A percentile compares a stretch with the other conserved stretches of the same genome.
phyloP scores from a whole-genome alignment of 1,139 yeast species.

The Candida pseudocylindracea region DNA sequence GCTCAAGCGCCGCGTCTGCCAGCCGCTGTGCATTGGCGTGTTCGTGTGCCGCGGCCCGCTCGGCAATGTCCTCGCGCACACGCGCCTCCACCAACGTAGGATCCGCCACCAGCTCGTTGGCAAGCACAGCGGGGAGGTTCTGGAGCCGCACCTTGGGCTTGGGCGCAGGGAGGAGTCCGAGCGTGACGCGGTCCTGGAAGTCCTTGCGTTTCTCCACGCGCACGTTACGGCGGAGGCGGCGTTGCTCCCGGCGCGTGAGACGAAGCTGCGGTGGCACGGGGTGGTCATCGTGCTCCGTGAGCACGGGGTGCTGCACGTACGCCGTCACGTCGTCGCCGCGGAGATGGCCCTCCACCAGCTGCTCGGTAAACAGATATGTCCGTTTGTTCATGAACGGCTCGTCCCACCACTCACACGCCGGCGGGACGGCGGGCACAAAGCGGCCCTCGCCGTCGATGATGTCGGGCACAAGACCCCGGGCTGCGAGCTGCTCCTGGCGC shows the following conservation, averaged over 20 bases:
- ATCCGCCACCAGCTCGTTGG: constrained; percentile 73
- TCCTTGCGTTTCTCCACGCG: constrained; percentile 45
- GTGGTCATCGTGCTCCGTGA: too few species aligned
- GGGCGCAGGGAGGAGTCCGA: constrained; percentile 78
- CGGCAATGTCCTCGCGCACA: constrained; percentile 48
- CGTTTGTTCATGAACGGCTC: constrained; percentile 16
- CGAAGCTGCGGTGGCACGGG: constrained; percentile 34
- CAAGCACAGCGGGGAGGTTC: constrained; percentile 66
- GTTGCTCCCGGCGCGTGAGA: constrained; percentile 59
- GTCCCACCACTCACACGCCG: constrained; percentile 75
- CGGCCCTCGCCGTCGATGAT: constrained; percentile 24
- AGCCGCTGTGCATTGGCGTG: constrained; percentile 32
- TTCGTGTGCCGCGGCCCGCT: constrained; percentile 38
- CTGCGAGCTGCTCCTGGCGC: constrained; percentile 2
- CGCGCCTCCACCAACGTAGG: constrained; percentile 71
- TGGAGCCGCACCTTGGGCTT: constrained; percentile 71
- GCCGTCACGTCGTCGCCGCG: constrained; percentile 18
- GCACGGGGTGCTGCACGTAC: constrained; percentile 64
- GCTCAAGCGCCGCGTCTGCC: too few species aligned
- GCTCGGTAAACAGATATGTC: constrained; percentile 5
- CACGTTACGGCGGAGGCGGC: constrained; percentile 50
- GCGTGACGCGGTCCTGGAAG: constrained; percentile 51
- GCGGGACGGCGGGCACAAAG: constrained; percentile 26
- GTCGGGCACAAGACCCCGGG: constrained; percentile 25
- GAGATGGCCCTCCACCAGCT: constrained; percentile 4